Evolutionary conservation across 75 land plant genomes (phyloP).

Genomic region (Gnetum montanum): DNA sequence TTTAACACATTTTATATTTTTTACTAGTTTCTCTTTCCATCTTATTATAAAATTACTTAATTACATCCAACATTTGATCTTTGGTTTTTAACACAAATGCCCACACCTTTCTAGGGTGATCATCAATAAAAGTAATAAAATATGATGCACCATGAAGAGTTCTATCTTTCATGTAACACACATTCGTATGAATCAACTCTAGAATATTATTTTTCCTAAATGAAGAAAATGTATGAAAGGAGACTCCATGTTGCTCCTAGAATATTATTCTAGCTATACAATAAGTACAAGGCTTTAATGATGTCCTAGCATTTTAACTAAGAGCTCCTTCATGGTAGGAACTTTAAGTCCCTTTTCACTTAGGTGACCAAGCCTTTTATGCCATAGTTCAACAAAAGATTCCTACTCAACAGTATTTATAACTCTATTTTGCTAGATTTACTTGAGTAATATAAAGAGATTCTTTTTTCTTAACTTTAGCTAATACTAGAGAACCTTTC

Average conservation of each 20-base stretch:
- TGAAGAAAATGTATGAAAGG: background rate
- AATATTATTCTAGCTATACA: background rate
- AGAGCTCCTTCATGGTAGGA: background rate
- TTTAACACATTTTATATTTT: constrained; percentile 17
- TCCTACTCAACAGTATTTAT: background rate
- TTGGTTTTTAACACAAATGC: constrained; percentile 14
- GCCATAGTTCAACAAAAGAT: background rate
- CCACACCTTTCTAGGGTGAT: constrained; percentile 22
- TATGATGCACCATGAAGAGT: background rate
- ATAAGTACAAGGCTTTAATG: background rate
- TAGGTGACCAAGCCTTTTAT: background rate
- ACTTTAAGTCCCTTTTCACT: background rate
- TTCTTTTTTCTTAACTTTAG: background rate
- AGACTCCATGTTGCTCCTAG: background rate
- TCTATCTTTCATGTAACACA: background rate
- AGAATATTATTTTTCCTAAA: background rate
- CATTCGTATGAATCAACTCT: background rate
- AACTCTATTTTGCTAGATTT: background rate
- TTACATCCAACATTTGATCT: constrained; percentile 18
- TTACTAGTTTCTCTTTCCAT: constrained; percentile 13
- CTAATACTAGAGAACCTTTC: background rate
- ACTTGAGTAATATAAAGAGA: background rate
- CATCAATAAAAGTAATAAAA: constrained; percentile 31
- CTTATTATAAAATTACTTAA: constrained; percentile 14
- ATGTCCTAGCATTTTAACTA: background rate